Evolutionary conservation across 768 basidiomycete genomes (phyloP).

Genomic region (Tricholoma saponaceum): DNA sequence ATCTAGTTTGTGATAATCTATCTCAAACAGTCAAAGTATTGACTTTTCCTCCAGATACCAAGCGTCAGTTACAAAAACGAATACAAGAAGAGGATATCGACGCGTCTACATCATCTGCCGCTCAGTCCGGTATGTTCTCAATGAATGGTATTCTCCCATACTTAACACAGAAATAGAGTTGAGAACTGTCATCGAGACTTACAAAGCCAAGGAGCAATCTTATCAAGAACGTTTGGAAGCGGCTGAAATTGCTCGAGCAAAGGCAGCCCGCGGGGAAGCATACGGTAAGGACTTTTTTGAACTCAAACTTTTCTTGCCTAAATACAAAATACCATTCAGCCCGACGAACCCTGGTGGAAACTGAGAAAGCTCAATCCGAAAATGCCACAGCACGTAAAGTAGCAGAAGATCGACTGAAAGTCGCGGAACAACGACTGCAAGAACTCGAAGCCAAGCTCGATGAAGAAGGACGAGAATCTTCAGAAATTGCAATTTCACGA

Average conservation of each 20-base stretch:
- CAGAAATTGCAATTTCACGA: constrained; percentile 60
- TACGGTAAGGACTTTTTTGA: constrained; percentile 40
- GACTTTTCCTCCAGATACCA: constrained; percentile 38
- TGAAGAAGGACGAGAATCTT: constrained; percentile 62
- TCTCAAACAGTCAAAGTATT: not conserved
- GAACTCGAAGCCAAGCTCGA: constrained; percentile 64
- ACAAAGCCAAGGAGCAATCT: constrained; percentile 58
- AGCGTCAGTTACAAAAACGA: constrained; percentile 53
- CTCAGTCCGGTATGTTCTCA: constrained; percentile 46
- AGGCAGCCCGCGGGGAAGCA: constrained; percentile 59
- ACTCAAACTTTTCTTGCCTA: not conserved
- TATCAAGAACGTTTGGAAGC: constrained; percentile 61
- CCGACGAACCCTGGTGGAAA: constrained; percentile 55
- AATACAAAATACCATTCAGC: constrained; percentile 32
- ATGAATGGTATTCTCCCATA: not conserved
- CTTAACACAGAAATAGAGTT: constrained; percentile 39
- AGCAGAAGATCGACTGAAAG: constrained; percentile 43
- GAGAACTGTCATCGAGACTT: constrained; percentile 58
- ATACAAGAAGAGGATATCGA: constrained; percentile 63
- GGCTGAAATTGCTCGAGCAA: constrained; percentile 64
- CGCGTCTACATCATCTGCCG: constrained; percentile 53
- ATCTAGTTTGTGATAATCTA: constrained; percentile 36
- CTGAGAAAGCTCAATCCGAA: constrained; percentile 55
- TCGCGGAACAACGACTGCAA: constrained; percentile 47
- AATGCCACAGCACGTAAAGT: constrained; percentile 48